Evolutionary conservation across 495 filamentous ascomycete species (phyloP), one percentile per base, ranked within the genome.

Genomic region (Chaetomium tenue): DNA sequence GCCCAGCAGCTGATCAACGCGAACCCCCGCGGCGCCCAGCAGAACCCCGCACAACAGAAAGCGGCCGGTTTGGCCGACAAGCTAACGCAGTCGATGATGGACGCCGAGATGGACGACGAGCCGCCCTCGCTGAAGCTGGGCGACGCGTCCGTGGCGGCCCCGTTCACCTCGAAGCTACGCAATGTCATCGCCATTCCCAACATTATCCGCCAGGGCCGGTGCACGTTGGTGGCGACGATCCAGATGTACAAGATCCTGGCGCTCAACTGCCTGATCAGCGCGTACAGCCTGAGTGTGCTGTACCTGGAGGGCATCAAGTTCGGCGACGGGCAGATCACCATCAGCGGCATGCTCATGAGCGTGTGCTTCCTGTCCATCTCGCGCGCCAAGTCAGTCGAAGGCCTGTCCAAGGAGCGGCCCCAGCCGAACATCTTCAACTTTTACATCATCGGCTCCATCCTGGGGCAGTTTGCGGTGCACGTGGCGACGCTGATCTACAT

Each of bases 231-330:
- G 54, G 93, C 94, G 5, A 98, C 95, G 4, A 98, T 99, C 67
- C 94, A 99, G 79, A 99, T 99, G 94, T 99, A 98, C 84, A 99
- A 99, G 83, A 99, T 99, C 70, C 84, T 99, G 59, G 94, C 94
- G 23, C 81, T 99, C 63, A 99, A 99, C 81, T 99, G 94, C 74
- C 81, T 99, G 71, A 99, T 99, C 75, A 96, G 91, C 71, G 94
- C 94, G 23, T 99, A 99, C 85, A 97, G 92, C 79, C 76, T 98
- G 70, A 93, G 89, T 76, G 94, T 99, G 42, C 83, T 99, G 51
- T 99, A 99, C 72, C 81, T 99, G 8, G 94, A 98, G 68, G 94
- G 94, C 61, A 99, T 99, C 82, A 99, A 99, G 78, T 99, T 99
- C 70, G 92, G 94, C 53, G 94, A 99, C 77, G 93, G 93, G 37